These are phyloP conservation scores for Solioccasus polychromus DNA, from an alignment of 768 basidiomycete genomes.

Conservation along the genomic window DNA sequence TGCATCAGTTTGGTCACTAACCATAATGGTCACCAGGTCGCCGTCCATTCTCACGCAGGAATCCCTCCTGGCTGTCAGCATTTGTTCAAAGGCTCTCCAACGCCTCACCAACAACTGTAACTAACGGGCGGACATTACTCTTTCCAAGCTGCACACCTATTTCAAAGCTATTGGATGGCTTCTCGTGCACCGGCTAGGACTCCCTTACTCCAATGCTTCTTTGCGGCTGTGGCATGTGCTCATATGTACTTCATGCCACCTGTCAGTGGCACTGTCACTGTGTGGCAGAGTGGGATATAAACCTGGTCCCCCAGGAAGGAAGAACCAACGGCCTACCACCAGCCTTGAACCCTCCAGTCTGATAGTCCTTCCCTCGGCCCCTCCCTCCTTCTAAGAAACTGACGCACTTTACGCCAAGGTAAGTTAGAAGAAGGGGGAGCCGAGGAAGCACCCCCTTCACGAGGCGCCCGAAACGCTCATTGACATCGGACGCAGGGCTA, in stretches of 20 bases:
- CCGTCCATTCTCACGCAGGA: too few species aligned
- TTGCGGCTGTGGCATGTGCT: constrained; percentile 22
- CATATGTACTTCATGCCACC: constrained; percentile 20
- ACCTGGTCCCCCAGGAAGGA: constrained; percentile 1
- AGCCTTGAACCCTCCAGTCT: constrained; percentile 5
- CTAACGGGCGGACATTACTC: not conserved
- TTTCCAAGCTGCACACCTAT: not conserved
- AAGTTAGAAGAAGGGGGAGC: not conserved
- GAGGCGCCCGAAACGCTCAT: not conserved
- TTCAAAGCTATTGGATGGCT: constrained; percentile 4
- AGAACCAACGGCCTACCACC: constrained; percentile 6
- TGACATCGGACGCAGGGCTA: constrained; percentile 6
- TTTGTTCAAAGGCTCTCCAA: not conserved
- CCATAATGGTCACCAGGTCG: too few species aligned
- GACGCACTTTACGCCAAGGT: constrained; percentile 1
- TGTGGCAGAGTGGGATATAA: constrained; percentile 27
- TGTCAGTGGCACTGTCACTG: constrained; percentile 26
- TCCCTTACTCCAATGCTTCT: constrained; percentile 20
- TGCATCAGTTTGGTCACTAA: too few species aligned
- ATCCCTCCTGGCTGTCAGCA: too few species aligned
- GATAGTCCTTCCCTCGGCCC: not conserved
- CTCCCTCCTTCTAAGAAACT: not conserved
- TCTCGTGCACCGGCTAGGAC: constrained; percentile 5
- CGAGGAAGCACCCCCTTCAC: not conserved
- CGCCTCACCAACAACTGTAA: too few species aligned